phyloP scores from a whole-genome alignment of 805 yeast species.

The Cyberlindnera nakhonratchasimensis region DNA sequence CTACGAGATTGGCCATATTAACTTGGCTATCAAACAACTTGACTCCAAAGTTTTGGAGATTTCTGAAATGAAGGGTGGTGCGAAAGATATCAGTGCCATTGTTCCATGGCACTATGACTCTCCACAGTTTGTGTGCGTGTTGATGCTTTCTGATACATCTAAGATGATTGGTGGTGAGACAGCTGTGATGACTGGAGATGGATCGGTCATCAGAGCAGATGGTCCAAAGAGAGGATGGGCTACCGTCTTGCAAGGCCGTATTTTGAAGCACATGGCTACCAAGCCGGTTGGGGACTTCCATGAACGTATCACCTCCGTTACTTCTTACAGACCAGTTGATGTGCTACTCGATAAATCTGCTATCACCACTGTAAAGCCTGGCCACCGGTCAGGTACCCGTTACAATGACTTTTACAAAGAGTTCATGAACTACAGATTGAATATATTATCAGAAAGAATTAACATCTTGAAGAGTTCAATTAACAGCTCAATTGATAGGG shows the following conservation, averaged over 20 bases:
- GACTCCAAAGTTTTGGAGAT: slow-evolving; percentile 9
- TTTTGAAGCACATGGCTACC: slow-evolving; percentile 44
- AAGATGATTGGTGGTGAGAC: slow-evolving; percentile 63
- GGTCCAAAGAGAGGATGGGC: slow-evolving; percentile 50
- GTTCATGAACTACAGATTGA: slow-evolving; percentile 37
- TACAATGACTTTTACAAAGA: slow-evolving; percentile 39
- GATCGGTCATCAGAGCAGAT: slow-evolving; percentile 21
- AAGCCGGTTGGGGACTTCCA: slow-evolving; percentile 35
- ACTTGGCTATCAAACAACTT: slow-evolving; percentile 41
- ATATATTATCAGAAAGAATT: slow-evolving; percentile 34
- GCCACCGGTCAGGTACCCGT: slow-evolving; percentile 33
- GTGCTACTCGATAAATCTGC: slow-evolving; percentile 37
- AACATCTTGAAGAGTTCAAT: slow-evolving; percentile 26
- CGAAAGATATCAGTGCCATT: slow-evolving; percentile 42
- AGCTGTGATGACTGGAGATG: slow-evolving; percentile 37
- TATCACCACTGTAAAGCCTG: slow-evolving; percentile 41
- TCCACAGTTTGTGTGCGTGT: slow-evolving; percentile 62
- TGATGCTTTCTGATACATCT: slow-evolving; percentile 57
- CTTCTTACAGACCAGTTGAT: slow-evolving; percentile 40
- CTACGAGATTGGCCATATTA: slow-evolving; percentile 53
- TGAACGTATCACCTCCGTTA: slow-evolving; percentile 43
- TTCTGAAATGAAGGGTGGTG: slow-evolving; percentile 2
- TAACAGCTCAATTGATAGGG: slow-evolving; percentile 22
- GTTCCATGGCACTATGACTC: slow-evolving; percentile 64
- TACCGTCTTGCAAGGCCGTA: slow-evolving; percentile 43